These are phyloP conservation scores for Panicum virgatum DNA, from an alignment of 202 grass and related monocot genomes.

Conservation along the genomic window DNA sequence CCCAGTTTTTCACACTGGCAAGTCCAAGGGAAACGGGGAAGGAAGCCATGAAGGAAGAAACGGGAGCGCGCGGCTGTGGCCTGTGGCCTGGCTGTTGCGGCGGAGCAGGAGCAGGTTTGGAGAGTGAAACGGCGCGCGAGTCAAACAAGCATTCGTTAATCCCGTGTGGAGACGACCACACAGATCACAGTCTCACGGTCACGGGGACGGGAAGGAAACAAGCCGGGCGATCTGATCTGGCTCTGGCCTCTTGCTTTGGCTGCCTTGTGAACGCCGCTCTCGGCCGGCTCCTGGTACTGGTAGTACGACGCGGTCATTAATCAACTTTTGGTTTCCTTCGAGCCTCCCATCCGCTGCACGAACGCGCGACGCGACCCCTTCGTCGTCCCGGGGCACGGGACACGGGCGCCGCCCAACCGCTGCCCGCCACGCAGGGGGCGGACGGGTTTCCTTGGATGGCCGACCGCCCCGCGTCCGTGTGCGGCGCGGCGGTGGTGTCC, in stretches of 20 bases:
- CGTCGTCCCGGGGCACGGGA: no score
- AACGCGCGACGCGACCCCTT: not conserved
- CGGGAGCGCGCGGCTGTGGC: not conserved
- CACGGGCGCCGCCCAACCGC: not conserved
- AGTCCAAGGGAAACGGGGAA: not conserved
- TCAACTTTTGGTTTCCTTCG: not conserved
- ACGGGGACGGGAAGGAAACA: not conserved
- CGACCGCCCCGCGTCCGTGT: not conserved
- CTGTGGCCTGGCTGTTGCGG: not conserved
- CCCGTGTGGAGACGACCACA: conserved; percentile 22
- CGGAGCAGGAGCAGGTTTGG: not conserved
- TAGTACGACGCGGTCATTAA: conserved; percentile 27
- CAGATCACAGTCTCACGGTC: no score
- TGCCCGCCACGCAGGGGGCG: not conserved
- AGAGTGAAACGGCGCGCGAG: not conserved
- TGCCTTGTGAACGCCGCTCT: not conserved
- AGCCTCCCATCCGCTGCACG: not conserved
- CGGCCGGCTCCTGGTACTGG: not conserved
- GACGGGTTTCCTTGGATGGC: no score
- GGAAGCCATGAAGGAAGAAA: not conserved
- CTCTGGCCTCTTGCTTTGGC: no score
- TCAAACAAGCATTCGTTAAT: conserved; percentile 33
- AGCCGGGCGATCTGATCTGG: no score
- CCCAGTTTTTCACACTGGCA: not conserved
- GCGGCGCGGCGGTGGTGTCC: not conserved